Conservation (phyloP, 192 early-diverging fungal genomes). For the Endogone sp. region DNA sequence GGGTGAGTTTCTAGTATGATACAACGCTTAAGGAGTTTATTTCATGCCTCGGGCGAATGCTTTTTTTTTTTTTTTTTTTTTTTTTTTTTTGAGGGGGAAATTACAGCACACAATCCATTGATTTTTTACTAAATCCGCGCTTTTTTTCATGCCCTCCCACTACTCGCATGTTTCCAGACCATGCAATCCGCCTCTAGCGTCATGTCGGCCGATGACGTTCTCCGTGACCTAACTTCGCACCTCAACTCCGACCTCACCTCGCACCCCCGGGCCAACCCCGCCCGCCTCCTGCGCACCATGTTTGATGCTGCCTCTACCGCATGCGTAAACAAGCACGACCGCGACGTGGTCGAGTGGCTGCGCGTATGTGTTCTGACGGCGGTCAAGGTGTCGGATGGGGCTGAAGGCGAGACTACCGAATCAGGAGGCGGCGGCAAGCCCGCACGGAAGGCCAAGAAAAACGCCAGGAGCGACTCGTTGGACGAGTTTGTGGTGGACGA, state of each 20-base stretch:
- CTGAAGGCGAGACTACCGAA: background rate
- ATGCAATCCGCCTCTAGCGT: conserved; percentile 5
- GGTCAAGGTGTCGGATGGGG: conserved; percentile 1
- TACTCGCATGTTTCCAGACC: background rate
- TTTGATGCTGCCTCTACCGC: conserved; percentile 8
- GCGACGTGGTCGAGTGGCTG: conserved; percentile 21
- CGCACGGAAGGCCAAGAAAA: background rate
- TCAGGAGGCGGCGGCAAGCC: background rate
- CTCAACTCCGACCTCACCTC: conserved; percentile 9
- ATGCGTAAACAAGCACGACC: conserved; percentile 8
- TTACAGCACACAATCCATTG: too few relatives aligned
- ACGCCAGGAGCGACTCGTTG: background rate
- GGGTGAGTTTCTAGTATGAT: too few relatives aligned
- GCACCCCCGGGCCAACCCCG: conserved; percentile 12
- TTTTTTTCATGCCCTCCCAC: too few relatives aligned
- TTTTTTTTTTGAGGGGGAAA: too few relatives aligned
- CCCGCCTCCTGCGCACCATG: conserved; percentile 14
- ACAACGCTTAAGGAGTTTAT: too few relatives aligned
- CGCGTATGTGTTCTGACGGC: conserved; percentile 13
- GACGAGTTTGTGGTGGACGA: conserved; percentile 4
- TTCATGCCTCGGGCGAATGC: too few relatives aligned
- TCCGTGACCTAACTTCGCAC: background rate
- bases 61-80: too few relatives aligned
- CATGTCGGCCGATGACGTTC: background rate
- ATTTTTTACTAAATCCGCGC: too few relatives aligned